Base-by-base conservation (phyloP, 371 early-diverging fungal genomes). In the Mucor irregularis region DNA sequence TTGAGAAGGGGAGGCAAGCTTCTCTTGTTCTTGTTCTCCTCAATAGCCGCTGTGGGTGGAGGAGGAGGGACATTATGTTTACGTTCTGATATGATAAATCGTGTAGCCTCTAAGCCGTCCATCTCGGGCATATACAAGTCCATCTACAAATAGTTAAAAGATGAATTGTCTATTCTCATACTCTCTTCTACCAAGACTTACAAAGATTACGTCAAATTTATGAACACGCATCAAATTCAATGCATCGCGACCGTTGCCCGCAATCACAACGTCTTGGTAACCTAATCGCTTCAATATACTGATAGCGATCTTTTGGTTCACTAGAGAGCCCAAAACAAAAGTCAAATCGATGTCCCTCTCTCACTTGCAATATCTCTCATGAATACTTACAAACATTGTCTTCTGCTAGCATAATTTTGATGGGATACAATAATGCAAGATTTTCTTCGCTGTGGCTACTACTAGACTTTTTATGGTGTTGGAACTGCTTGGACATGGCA, bases 241-340 rank as follows among this genome's bases (percentile, higher is more conserved):
- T 24, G 73, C 84, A 35, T 84, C 84, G 2, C 71, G 66, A 8
- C 84, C 84, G 51, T 84, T 84, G 53, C 74, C 71, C 7, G 81
- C 82, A 19, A 81, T 65, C 2, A 72, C 68, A 7, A 80, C 81
- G 46, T 74, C 70, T 19, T 68, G 66, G 49, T 81, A 83, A 0
- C 84, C 84, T 9, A 83, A 61, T 34, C 82, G 58, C 43, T 77
- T 80, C 29, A 83, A 65, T 19, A 81, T 81, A 30, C 82, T 79
- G 3, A 79, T 66, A 3, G 82, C 82, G 29, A 84, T 78, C 40
- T 77, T 81, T 59, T 84, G 84, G 40, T 84, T 84, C 38, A 83
- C 81, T 75, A 59, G 28, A 24, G n/a, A n/a, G n/a, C n/a, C n/a
- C n/a, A n/a, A n/a, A n/a, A n/a, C 0, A 53, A 28, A 51, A 43